Base-by-base conservation (phyloP, 2,329 filamentous ascomycete species). In the Cytospora mali region DNA sequence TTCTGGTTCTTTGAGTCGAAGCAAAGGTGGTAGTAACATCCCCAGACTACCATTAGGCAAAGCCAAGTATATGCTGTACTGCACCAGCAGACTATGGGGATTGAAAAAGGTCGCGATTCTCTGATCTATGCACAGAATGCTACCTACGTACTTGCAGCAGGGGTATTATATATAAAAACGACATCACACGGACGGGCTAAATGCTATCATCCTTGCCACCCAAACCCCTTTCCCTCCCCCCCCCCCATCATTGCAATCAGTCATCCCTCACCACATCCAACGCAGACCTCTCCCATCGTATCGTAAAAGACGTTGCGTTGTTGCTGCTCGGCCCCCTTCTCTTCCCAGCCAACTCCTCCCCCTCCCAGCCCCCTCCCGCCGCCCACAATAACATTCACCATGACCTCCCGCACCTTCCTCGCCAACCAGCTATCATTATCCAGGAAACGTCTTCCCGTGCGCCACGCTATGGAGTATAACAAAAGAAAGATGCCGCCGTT, bases 381-480 rank as follows among this genome's bases (percentile, higher is more conserved):
- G 11, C 25, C 28, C 39, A 60, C 31, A 9, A 60, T 35, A 27
- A 39, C 33, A 14, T 28, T 48, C 23, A 60, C 14, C 25, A 54
- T 35, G 50, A 48, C 27, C 50, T 49, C 50, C 39, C 50, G 35
- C 50, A 49, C 7, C 58, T 35, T 60, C 50, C 50, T 54, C 50
- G 48, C 25, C 58, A 48, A 25, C 58, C 42, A 55, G 49, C 56
- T 54, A 13, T 46, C 42, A 46, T 51, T 61, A 65, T 63, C 61
- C 63, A 65, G 53, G 54, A 62, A 60, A 49, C 49, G 48, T 46
- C 56, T 49, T 35, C 56, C 31, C 46, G 21, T 31, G 49, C 63
- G 63, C 63, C 60, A 62, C 60, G 60, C 60, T 63, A 65, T 63
- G 55, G 57, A 62, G 50, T 59, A 62, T 65, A 65, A 59, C 63